These are phyloP conservation scores for Aspergillus incahuasiensis DNA, from an alignment of 495 filamentous ascomycete species.

Conservation along the genomic window DNA sequence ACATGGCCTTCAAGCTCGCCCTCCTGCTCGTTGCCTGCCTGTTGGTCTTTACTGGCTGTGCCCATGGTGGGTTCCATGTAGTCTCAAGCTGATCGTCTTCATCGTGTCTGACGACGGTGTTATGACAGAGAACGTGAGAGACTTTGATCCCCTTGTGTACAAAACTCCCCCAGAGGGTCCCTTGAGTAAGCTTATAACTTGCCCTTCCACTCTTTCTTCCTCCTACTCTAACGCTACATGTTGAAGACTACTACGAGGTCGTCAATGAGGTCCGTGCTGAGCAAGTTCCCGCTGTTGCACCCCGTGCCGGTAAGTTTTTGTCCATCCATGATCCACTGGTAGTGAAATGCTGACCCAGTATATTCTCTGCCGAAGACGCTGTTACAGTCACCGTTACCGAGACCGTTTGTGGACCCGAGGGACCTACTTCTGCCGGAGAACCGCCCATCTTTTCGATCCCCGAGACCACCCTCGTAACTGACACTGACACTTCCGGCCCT, in stretches of 20 bases:
- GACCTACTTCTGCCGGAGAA: background rate
- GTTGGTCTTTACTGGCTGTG: background rate
- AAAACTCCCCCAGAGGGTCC: background rate
- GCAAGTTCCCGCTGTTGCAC: background rate
- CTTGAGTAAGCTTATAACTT: constrained; percentile 3
- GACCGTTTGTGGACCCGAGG: constrained; percentile 15
- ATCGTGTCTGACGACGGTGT: background rate
- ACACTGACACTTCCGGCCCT: constrained; percentile 10
- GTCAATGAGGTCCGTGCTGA: constrained; percentile 3
- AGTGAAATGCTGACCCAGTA: background rate
- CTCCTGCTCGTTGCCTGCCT: constrained; percentile 14
- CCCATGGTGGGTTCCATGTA: constrained; percentile 11
- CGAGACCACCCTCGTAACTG: constrained; percentile 6
- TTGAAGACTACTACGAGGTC: background rate
- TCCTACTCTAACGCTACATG: background rate
- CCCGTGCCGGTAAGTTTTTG: constrained; percentile 13
- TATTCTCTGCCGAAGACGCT: background rate
- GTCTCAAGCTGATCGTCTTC: background rate
- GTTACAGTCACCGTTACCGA: constrained; percentile 23
- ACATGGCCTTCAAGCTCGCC: constrained; percentile 5
- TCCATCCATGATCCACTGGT: background rate
- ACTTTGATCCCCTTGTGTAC: background rate
- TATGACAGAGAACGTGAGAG: background rate
- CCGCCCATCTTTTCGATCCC: constrained; percentile 7
- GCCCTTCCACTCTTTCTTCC: background rate